phyloP scores from a whole-genome alignment of 139 green algal genomes.

The Chlamydomonas applanata region DNA sequence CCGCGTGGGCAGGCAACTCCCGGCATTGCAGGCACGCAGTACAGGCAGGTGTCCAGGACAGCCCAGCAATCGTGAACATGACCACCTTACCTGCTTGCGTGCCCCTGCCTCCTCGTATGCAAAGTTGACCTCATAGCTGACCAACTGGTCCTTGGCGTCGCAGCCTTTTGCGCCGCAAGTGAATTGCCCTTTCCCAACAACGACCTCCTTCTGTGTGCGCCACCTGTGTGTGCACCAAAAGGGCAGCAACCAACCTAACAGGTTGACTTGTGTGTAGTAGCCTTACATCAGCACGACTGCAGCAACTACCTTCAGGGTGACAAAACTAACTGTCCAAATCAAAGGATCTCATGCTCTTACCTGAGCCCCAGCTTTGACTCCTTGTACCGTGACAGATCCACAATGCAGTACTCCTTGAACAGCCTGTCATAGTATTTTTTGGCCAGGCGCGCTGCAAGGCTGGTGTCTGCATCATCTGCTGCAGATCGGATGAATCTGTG shows the following conservation, averaged over 20 bases:
- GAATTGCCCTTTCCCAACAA: conserved; percentile 88
- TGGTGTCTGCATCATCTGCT: conserved; percentile 54
- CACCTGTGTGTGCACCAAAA: conserved; percentile 71
- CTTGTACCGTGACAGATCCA: conserved; percentile 81
- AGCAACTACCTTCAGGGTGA: background rate
- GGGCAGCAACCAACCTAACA: background rate
- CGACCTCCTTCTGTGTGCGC: conserved; percentile 81
- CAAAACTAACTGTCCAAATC: no score
- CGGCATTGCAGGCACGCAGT: conserved; percentile 14
- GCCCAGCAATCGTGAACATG: background rate
- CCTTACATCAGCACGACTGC: background rate
- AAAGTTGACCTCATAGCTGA: conserved; percentile 90
- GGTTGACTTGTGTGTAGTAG: no score
- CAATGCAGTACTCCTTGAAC: conserved; percentile 91
- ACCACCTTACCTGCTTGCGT: conserved; percentile 63
- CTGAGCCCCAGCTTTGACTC: conserved; percentile 80
- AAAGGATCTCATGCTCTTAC: background rate
- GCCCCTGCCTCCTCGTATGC: conserved; percentile 80
- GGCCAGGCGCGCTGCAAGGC: conserved; percentile 62
- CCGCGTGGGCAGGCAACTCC: background rate
- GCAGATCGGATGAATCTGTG: conserved; percentile 67
- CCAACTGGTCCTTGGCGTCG: conserved; percentile 52
- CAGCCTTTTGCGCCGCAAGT: conserved; percentile 75
- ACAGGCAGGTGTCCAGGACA: no score
- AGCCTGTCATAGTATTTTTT: conserved; percentile 83